Base-by-base conservation (phyloP, 169 alveolate genomes). In the Theileria annulata region DNA sequence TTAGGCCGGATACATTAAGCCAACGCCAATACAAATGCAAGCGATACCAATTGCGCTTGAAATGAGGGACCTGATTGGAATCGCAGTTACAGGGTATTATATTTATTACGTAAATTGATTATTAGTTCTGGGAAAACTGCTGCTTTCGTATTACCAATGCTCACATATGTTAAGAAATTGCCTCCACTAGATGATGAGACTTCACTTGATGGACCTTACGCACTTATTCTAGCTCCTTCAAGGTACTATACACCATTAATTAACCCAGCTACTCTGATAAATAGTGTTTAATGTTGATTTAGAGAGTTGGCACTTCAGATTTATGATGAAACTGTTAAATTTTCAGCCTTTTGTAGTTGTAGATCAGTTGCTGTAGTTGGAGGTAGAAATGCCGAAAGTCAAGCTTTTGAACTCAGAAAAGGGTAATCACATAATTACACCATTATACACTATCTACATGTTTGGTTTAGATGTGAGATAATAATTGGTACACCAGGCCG, bases 401-500 rank as follows among this genome's bases (percentile, higher is more conserved):
- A 98, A 90, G 97, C 96, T 4, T 87, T 94, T 49, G 94, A 91
- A 63, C 92, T 98, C 15, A 85, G 96, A n/a, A 87, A 93, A 74
- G 99, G 99, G 68, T 90, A 33, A 15, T 70, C 30, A 60, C 63
- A 60, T 60, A 60, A n/a, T n/a, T n/a, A n/a, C n/a, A n/a, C n/a
- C n/a, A n/a, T n/a, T 21, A 13, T 5, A 9, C 35, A 13, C 12
- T 47, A 35, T 19, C 0, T 3, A 47, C 19, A 8, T 60, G n/a
- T n/a, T n/a, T n/a, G n/a, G 25, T 49, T 15, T 69, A 85, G 94
- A 0, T 92, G 96, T 67, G 99, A 98, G 81, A 93, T 97, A 3
- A 90, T 97, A 42, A 95, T 98, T 42, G 99, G 99, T 3, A 97
- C 99, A 0, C 99, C 99, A 0, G 99, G 99, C 17, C 94, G 99